Conservation (phyloP, 2,329 filamentous ascomycete species). For the Arthrobotrys pseudoclavata region DNA sequence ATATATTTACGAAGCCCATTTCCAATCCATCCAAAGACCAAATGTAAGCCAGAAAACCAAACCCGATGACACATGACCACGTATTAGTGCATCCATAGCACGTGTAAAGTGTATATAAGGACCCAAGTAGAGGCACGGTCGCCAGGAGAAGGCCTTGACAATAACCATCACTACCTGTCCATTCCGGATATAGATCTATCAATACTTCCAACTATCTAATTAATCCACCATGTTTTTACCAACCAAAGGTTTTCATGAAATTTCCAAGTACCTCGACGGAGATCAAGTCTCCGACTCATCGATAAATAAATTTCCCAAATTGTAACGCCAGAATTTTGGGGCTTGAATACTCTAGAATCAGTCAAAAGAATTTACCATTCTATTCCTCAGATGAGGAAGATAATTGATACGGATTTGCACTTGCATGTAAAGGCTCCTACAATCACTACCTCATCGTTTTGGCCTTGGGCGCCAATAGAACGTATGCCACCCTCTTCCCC, state of each 20-base stretch:
- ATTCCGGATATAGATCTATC: no score
- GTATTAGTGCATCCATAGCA: background rate
- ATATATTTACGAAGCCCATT: no score
- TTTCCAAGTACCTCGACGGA: background rate
- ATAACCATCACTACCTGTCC: no score
- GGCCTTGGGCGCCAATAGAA: background rate
- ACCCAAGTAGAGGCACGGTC: background rate
- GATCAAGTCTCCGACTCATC: constrained; percentile 4
- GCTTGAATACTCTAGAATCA: background rate
- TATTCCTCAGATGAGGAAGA: background rate
- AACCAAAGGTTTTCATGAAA: constrained; percentile 4
- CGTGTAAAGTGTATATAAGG: background rate
- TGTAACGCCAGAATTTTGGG: background rate
- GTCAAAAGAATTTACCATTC: background rate
- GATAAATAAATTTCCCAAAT: background rate
- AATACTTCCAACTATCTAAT: no score
- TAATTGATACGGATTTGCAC: background rate
- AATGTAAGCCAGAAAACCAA: background rate
- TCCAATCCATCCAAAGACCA: no score
- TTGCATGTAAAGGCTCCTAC: background rate
- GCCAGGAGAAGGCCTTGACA: no score
- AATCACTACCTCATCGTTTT: background rate
- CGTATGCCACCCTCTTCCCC: background rate
- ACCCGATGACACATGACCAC: background rate
- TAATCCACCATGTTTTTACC: background rate